These are phyloP conservation scores for Trapa bicornis DNA, from an alignment of 345 rosid genomes.

Conservation along the genomic window DNA sequence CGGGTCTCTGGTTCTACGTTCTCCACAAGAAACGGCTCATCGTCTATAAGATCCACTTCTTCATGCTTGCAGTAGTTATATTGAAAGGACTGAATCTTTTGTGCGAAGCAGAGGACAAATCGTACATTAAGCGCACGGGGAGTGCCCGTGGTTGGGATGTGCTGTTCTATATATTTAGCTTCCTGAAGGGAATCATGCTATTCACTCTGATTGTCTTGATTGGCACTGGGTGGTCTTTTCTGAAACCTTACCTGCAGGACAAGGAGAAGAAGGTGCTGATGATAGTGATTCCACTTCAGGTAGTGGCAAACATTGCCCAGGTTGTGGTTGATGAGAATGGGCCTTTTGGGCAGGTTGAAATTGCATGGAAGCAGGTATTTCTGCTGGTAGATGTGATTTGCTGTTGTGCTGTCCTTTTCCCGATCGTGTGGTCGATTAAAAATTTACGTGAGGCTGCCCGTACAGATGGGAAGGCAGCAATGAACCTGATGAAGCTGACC, in stretches of 20 bases:
- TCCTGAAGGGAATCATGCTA: conserved; percentile 76
- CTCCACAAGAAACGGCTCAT: conserved; percentile 65
- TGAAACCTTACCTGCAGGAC: conserved; percentile 93
- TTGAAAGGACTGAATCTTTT: conserved; percentile 59
- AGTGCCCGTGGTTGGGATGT: conserved; percentile 97
- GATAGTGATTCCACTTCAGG: conserved; percentile 92
- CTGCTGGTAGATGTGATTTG: conserved; percentile 87
- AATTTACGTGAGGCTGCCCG: conserved; percentile 88
- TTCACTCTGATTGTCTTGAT: conserved; percentile 89
- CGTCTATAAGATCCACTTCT: conserved; percentile 70
- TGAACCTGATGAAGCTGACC: conserved; percentile 81
- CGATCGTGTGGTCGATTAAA: conserved; percentile 96
- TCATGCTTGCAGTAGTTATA: conserved; percentile 76
- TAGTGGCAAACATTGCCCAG: conserved; percentile 85
- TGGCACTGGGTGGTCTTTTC: conserved; percentile 91
- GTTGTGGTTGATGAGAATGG: conserved; percentile 81
- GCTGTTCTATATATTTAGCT: conserved; percentile 80
- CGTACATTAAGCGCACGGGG: conserved; percentile 80
- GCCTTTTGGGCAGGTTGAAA: conserved; percentile 70
- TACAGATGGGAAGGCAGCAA: conserved; percentile 92
- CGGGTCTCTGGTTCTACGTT: conserved; percentile 61
- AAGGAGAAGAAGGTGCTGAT: conserved; percentile 94
- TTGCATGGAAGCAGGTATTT: conserved; percentile 81
- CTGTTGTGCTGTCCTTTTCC: conserved; percentile 87
- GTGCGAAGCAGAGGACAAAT: conserved; percentile 88